A percentile compares a stretch with the other conserved stretches of the same genome.
Conservation (phyloP, 2,329 filamentous ascomycete species). For the Trichophaea hybrida region DNA sequence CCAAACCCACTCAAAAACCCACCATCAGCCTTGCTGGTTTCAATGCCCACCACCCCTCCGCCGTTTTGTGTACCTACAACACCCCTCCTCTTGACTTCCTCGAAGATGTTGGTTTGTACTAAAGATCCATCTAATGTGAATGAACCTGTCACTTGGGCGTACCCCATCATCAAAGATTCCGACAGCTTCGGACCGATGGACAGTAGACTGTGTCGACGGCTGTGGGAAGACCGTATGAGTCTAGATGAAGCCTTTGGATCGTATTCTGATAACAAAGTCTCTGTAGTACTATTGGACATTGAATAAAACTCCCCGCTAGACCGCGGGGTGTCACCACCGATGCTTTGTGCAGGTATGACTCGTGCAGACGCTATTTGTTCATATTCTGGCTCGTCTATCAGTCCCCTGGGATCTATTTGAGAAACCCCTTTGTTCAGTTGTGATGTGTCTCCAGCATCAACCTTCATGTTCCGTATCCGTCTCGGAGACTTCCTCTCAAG, state of each 20-base stretch:
- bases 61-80: constrained; percentile 71
- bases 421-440: constrained; percentile 28
- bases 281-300: constrained; percentile 83
- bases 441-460: background rate
- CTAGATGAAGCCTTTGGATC: constrained; percentile 37
- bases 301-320: constrained; percentile 94
- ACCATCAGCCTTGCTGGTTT: constrained; percentile 57
- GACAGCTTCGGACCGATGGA: constrained; percentile 35
- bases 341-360: constrained; percentile 43
- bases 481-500: background rate
- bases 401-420: constrained; percentile 28
- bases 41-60: constrained; percentile 70
- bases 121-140: constrained; percentile 86
- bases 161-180: constrained; percentile 96
- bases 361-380: constrained; percentile 22
- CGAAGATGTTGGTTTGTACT: constrained; percentile 77
- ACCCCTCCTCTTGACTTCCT: constrained; percentile 88
- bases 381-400: constrained; percentile 34
- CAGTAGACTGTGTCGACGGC: constrained; percentile 28
- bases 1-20: constrained; percentile 72
- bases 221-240: constrained; percentile 39
- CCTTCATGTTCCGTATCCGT: background rate
- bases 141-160: constrained; percentile 81
- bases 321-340: constrained; percentile 61
- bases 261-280: constrained; percentile 86